phyloP scores from a whole-genome alignment of 176 grass and related monocot genomes.

The barley (Hordeum vulgare) region DNA sequence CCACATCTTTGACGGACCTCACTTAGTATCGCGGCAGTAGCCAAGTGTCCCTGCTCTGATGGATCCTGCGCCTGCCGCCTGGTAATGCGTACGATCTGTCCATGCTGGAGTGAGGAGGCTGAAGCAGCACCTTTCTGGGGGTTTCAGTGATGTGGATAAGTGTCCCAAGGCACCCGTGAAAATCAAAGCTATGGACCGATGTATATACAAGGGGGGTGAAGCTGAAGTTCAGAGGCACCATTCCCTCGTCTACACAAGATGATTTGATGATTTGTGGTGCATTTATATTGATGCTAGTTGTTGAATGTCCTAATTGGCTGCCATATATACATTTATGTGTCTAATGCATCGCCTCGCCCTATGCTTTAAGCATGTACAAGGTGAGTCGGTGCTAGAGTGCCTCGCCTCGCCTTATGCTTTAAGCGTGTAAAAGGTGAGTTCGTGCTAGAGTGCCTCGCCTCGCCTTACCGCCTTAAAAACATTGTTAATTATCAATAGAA shows the following conservation, averaged over 20 bases:
- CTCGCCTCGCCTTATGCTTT: too few relatives aligned
- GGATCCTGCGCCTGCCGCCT: too few relatives aligned
- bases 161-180: neutral
- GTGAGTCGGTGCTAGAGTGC: neutral
- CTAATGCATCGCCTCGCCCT: neutral
- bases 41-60: too few relatives aligned
- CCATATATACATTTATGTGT: neutral
- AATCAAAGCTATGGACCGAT: neutral
- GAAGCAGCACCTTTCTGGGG: neutral
- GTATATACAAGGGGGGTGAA: neutral
- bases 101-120: neutral
- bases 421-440: neutral
- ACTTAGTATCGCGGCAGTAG: too few relatives aligned
- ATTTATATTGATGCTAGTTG: neutral
- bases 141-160: neutral
- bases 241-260: neutral
- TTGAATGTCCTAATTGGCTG: neutral
- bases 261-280: neutral
- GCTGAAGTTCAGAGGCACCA: neutral
- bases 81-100: too few relatives aligned
- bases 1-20: too few relatives aligned
- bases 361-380: neutral
- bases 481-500: neutral
- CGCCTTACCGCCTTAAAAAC: neutral
- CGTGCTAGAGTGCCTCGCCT: neutral